Percentiles rank a stretch among this genome's conserved stretches.
Evolutionary conservation across 257 asterid genomes (phyloP).

Genomic region (Coffea canephora): DNA sequence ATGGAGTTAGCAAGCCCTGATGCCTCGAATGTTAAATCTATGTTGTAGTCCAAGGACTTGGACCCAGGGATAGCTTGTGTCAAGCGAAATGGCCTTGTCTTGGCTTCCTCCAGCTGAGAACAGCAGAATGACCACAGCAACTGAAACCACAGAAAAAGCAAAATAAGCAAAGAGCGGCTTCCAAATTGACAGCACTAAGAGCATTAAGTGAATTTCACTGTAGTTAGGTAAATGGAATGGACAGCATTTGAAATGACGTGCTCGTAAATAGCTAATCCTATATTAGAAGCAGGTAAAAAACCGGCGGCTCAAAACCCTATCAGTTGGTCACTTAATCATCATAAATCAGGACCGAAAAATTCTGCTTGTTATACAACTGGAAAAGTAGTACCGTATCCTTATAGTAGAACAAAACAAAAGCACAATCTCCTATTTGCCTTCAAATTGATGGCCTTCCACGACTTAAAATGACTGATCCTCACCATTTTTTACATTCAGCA

Average conservation of each 20-base stretch:
- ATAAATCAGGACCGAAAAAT: background rate
- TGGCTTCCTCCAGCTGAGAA: constrained; percentile 68
- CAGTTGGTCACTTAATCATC: too few species aligned
- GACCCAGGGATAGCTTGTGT: constrained; percentile 80
- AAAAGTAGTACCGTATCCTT: too few species aligned
- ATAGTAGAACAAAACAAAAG: too few species aligned
- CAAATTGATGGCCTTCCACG: too few species aligned
- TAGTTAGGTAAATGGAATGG: background rate
- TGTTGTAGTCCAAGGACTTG: constrained; percentile 48
- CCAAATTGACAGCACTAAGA: background rate
- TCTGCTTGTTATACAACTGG: too few species aligned
- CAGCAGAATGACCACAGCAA: constrained; percentile 85
- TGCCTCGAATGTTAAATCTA: constrained; percentile 50
- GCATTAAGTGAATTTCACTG: background rate
- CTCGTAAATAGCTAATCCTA: background rate
- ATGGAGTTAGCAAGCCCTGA: constrained; percentile 87
- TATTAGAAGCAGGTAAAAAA: background rate
- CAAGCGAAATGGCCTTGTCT: constrained; percentile 50
- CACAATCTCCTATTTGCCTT: too few species aligned
- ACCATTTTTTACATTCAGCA: too few species aligned
- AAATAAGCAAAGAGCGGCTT: constrained; percentile 4
- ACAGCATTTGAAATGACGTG: background rate
- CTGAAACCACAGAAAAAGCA: constrained; percentile 28
- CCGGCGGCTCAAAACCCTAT: background rate
- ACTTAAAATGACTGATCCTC: too few species aligned